Evolutionary conservation across 495 filamentous ascomycete genomes (phyloP).

Genomic region (Lasiosphaeria ovina): DNA sequence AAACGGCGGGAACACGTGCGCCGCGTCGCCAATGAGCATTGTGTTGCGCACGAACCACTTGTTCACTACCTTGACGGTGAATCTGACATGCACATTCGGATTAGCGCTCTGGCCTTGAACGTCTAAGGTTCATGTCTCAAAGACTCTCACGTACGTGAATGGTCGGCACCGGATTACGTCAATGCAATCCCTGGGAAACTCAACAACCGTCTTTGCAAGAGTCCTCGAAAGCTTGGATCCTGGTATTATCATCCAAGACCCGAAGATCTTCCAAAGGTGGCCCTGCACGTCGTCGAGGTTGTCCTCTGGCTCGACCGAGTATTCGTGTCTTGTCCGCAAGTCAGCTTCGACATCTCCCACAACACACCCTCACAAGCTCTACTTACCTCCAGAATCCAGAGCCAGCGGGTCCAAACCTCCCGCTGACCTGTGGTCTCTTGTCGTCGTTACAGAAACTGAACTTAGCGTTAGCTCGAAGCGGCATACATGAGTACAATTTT

Average conservation of each 20-base stretch:
- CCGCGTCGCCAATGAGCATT: conserved; percentile 52
- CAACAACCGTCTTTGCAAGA: conserved; percentile 26
- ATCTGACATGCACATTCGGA: not conserved
- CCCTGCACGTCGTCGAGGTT: conserved; percentile 26
- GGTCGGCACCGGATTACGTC: conserved; percentile 50
- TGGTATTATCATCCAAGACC: conserved; percentile 28
- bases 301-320: conserved; percentile 30
- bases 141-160: conserved; percentile 39
- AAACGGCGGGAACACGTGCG: conserved; percentile 58
- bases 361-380: not conserved
- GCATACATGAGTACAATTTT: not conserved
- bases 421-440: conserved; percentile 43
- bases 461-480: conserved; percentile 17
- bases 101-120: not conserved
- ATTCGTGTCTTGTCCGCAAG: conserved; percentile 39
- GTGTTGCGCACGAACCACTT: conserved; percentile 47
- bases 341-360: not conserved
- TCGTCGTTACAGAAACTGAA: conserved; percentile 12
- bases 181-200: conserved; percentile 50
- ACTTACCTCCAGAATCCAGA: conserved; percentile 41
- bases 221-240: conserved; percentile 5
- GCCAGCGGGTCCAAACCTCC: conserved; percentile 44
- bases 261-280: conserved; percentile 30
- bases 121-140: too few species aligned
- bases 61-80: conserved; percentile 45